Conservation (phyloP, 768 basidiomycete species). For the Rhodosporidiobolus sp. region DNA sequence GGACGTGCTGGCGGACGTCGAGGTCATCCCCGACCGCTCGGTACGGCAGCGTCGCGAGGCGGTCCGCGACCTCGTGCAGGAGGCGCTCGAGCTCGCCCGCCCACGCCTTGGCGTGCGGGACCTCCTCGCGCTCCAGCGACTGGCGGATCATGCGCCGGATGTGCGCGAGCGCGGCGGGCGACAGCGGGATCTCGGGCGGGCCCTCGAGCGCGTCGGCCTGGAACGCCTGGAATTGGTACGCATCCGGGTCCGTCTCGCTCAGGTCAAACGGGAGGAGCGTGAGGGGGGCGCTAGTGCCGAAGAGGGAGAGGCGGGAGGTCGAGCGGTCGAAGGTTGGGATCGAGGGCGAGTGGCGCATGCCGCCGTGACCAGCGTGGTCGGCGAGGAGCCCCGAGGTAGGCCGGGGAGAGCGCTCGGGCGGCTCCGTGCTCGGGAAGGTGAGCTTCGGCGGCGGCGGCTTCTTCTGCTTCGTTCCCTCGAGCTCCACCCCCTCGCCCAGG, state of each 20-base stretch:
- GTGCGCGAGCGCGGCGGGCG: slow-evolving; percentile 80
- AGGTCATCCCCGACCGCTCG: slow-evolving; percentile 65
- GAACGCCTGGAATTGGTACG: too few relatives aligned
- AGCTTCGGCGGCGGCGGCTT: background rate
- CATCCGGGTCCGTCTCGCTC: background rate
- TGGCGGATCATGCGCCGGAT: slow-evolving; percentile 87
- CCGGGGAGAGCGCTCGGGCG: too few relatives aligned
- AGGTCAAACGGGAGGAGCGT: background rate
- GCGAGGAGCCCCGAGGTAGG: slow-evolving; percentile 1
- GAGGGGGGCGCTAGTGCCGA: background rate
- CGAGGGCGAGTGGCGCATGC: background rate
- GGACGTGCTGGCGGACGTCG: slow-evolving; percentile 91
- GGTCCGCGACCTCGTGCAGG: slow-evolving; percentile 78
- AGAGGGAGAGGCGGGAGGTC: slow-evolving; percentile 12
- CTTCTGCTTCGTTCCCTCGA: background rate
- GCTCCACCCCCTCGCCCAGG: background rate
- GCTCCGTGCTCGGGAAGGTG: too few relatives aligned
- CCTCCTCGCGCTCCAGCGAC: slow-evolving; percentile 74
- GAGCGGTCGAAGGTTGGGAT: slow-evolving; percentile 8
- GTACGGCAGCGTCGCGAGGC: slow-evolving; percentile 53
- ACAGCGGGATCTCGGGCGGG: slow-evolving; percentile 55
- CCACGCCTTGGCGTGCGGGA: slow-evolving; percentile 84
- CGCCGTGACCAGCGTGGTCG: background rate
- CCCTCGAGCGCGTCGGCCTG: background rate
- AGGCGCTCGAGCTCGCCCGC: slow-evolving; percentile 75